phyloP scores from a whole-genome alignment of 768 basidiomycete genomes.

The Auricularia sp. region DNA sequence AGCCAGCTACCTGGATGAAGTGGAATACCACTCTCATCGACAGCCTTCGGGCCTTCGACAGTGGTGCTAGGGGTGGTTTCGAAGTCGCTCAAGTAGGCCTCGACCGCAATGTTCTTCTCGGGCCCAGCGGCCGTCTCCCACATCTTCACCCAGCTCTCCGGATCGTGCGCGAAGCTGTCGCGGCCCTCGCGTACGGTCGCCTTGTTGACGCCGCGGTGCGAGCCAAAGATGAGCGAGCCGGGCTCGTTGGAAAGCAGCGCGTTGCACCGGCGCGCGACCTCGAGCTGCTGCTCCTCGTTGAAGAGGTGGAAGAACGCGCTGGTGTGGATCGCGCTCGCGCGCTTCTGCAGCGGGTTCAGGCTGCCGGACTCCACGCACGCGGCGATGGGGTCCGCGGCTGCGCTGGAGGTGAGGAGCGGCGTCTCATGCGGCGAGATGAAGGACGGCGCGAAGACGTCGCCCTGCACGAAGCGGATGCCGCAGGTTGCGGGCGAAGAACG shows the following conservation, averaged over 20 bases:
- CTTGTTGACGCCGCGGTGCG: constrained; percentile 17
- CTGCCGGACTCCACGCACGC: neutral
- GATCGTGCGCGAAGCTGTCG: neutral
- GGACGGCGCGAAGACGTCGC: constrained; percentile 6
- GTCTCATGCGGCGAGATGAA: neutral
- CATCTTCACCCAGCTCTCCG: neutral
- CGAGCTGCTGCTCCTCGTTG: constrained; percentile 27
- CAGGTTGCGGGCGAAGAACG: constrained; percentile 3
- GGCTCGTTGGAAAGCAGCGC: constrained; percentile 32
- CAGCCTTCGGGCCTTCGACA: no score
- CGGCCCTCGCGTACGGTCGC: neutral
- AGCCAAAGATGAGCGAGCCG: constrained; percentile 39
- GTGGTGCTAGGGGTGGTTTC: no score
- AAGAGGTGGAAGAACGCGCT: constrained; percentile 31
- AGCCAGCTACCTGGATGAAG: no score
- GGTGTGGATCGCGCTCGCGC: constrained; percentile 13
- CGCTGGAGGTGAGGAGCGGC: constrained; percentile 2
- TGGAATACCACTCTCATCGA: no score
- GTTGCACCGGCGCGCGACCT: constrained; percentile 33
- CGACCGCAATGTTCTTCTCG: no score
- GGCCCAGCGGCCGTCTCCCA: neutral
- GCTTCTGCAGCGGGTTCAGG: constrained; percentile 8
- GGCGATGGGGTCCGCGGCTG: neutral
- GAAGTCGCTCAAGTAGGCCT: no score
- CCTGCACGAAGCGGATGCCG: constrained; percentile 9